Conservation (phyloP, 768 basidiomycete genomes). For the Mycena polygramma region DNA sequence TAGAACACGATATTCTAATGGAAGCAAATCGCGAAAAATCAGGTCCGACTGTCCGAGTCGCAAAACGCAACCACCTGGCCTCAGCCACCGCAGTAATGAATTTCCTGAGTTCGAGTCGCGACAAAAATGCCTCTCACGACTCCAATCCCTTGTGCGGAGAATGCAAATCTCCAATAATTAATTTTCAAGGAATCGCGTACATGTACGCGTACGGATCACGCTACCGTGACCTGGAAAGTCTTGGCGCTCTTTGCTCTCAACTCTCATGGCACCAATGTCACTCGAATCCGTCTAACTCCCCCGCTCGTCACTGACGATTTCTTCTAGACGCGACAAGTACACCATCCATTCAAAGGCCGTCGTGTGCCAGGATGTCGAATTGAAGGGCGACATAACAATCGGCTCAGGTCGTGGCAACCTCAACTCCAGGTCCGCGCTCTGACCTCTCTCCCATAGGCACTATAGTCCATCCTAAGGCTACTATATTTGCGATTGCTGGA, state of each 20-base stretch:
- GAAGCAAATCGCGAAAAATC: too few relatives aligned
- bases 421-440: conserved; percentile 2
- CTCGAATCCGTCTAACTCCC: conserved; percentile 12
- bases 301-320: conserved; percentile 12
- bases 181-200: too few relatives aligned
- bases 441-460: conserved; percentile 62
- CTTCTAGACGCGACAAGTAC: conserved; percentile 83
- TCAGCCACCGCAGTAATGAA: too few relatives aligned
- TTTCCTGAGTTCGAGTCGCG: too few relatives aligned
- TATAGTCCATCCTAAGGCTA: conserved; percentile 94
- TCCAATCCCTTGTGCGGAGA: too few relatives aligned
- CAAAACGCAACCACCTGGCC: too few relatives aligned
- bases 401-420: conserved; percentile 69
- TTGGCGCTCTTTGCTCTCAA: neutral
- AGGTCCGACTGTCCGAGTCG: too few relatives aligned
- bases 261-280: conserved; percentile 45
- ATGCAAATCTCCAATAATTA: too few relatives aligned
- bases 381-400: conserved; percentile 95
- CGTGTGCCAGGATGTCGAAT: conserved; percentile 93
- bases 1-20: too few relatives aligned
- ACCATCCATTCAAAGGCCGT: conserved; percentile 92
- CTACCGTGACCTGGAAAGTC: conserved; percentile 3
- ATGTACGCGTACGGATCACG: neutral
- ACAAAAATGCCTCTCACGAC: too few relatives aligned
- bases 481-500: conserved; percentile 91